These are phyloP conservation scores for Phenoliferia sp. DNA, from an alignment of 1,284 basidiomycete species.

Conservation along the genomic window DNA sequence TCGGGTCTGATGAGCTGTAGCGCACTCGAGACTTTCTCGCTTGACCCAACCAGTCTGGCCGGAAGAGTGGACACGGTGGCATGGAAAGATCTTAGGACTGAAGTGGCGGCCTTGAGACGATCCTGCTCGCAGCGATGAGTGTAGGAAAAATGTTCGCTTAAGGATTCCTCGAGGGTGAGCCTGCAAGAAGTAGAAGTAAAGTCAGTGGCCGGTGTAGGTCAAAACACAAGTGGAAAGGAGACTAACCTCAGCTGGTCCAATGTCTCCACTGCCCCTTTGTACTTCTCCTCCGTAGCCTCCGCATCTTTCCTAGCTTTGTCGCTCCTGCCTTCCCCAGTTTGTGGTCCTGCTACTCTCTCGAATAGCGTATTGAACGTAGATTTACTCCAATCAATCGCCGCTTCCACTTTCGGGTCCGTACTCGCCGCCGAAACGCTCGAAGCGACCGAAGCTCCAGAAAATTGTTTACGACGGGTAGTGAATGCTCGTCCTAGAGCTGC, in stretches of 20 bases:
- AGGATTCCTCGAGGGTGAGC: slow-evolving; percentile 29
- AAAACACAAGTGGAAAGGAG: too few relatives aligned
- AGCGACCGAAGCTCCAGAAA: not conserved
- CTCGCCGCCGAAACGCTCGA: not conserved
- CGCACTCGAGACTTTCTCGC: slow-evolving; percentile 18
- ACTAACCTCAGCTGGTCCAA: slow-evolving; percentile 18
- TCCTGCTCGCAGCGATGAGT: slow-evolving; percentile 33
- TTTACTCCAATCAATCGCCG: slow-evolving; percentile 22
- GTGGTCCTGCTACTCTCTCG: slow-evolving; percentile 20
- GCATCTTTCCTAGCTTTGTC: slow-evolving; percentile 22
- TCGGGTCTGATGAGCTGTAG: slow-evolving; percentile 23
- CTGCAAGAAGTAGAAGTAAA: slow-evolving; percentile 1
- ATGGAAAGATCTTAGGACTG: slow-evolving; percentile 24
- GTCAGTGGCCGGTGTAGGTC: too few relatives aligned
- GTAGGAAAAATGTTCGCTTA: slow-evolving; percentile 24
- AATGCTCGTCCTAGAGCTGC: slow-evolving; percentile 21
- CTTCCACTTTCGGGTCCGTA: slow-evolving; percentile 19
- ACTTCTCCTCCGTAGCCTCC: slow-evolving; percentile 22
- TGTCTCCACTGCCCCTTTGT: not conserved
- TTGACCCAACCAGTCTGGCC: not conserved
- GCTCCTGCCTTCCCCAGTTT: slow-evolving; percentile 17
- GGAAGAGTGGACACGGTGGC: slow-evolving; percentile 12
- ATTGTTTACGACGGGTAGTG: slow-evolving; percentile 8
- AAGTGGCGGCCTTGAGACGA: slow-evolving; percentile 30
- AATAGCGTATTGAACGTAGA: slow-evolving; percentile 27